Percentiles rank a stretch among this genome's conserved stretches.
Evolutionary conservation across 2,329 filamentous ascomycete genomes (phyloP).

Genomic region (Thielaviopsis euricoi): DNA sequence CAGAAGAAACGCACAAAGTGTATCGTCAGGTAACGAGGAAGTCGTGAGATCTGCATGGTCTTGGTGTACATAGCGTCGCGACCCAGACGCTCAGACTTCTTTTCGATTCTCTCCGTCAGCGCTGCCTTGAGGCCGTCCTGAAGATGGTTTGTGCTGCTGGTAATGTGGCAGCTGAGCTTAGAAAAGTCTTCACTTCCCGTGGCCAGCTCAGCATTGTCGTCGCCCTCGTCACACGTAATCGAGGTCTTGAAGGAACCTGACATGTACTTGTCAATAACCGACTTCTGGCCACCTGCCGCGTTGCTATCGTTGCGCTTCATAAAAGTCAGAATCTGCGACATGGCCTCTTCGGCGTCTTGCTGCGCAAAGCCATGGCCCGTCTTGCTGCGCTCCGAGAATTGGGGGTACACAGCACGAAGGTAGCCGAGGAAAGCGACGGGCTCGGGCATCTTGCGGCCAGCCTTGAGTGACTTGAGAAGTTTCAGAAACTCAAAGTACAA

Average conservation of each 20-base stretch:
- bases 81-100: slow-evolving; percentile 61
- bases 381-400: slow-evolving; percentile 81
- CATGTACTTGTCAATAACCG: slow-evolving; percentile 81
- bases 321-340: slow-evolving; percentile 84
- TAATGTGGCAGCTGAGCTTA: slow-evolving; percentile 95
- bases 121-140: slow-evolving; percentile 73
- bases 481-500: slow-evolving; percentile 12
- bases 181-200: slow-evolving; percentile 59
- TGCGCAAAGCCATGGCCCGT: slow-evolving; percentile 79
- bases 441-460: slow-evolving; percentile 61
- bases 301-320: slow-evolving; percentile 31
- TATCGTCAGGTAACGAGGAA: slow-evolving; percentile 90
- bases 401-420: slow-evolving; percentile 65
- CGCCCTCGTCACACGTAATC: slow-evolving; percentile 72
- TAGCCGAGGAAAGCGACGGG: slow-evolving; percentile 71
- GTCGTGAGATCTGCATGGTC: slow-evolving; percentile 69
- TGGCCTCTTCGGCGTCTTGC: slow-evolving; percentile 96
- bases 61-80: slow-evolving; percentile 79
- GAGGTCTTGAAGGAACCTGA: slow-evolving; percentile 62
- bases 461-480: slow-evolving; percentile 65
- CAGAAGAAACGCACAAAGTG: slow-evolving; percentile 98
- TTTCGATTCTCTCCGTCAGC: slow-evolving; percentile 79
- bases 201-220: slow-evolving; percentile 55
- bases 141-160: slow-evolving; percentile 70
- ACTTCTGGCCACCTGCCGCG: slow-evolving; percentile 27